Base-by-base conservation (phyloP, 164 flowering plant genomes). In the Tetrastigma voinierianum region DNA sequence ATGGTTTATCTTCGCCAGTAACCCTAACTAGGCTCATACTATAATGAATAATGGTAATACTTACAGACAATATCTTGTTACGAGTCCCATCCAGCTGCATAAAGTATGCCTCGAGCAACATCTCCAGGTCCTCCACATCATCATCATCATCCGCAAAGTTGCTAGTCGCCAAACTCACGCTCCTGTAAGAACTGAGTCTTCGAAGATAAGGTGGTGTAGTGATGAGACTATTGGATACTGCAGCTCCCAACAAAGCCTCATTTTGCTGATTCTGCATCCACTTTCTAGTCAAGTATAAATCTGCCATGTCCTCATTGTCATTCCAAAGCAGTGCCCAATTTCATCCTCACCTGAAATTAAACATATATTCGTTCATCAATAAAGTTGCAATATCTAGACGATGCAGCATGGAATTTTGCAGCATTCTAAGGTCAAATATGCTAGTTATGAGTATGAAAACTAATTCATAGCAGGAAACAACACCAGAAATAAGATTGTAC, bases 61-160 rank as follows among this genome's bases (percentile, higher is more conserved):
- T 91, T 62, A 95, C 97, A 52, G 96, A 90, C 48, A 92, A 71
- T 61, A 95, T 89, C 76, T 89, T 95, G 84, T 95, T 92, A 5
- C 93, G 92, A 59, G 90, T 92, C 18, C 97, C 96, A 76, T 95
- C 97, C 64, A 95, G 72, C 81, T 95, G 97, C 98, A 92, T 90
- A 74, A 95, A 95, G 73, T 95, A 95, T 40, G 97, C 97, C 77
- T 95, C 97, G 23, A 95, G 92, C 81, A 95, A 81, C 98, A 95
- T 95, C 72, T 95, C 99, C 70, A 95, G 73, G 73, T 92, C 99
- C 77, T 95, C 99, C 64, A 95, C 96, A 78, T 95, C 97, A 67
- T 82, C 62, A 65, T 84, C 90, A 74, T 88, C 86, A 17, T 69
- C 47, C 19, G 69, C 47, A 63, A 63, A 66, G 71, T 72, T 79